phyloP scores from a whole-genome alignment of 805 yeast genomes.

The Pichia manshurica region DNA sequence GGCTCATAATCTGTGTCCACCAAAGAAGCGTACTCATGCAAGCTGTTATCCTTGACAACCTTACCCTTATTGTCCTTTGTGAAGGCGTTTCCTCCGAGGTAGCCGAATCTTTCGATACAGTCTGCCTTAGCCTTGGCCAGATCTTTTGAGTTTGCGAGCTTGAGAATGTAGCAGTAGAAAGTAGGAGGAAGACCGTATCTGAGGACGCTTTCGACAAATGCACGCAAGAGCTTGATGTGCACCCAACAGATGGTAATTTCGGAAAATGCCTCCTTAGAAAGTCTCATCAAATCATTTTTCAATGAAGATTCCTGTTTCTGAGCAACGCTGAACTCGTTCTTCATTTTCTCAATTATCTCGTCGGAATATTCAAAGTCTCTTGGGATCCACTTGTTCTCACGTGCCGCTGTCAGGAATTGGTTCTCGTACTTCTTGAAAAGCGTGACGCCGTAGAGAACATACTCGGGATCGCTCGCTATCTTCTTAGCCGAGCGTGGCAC shows the following conservation, averaged over 20 bases:
- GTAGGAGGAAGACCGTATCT: slow-evolving; percentile 97
- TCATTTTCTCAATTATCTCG: slow-evolving; percentile 61
- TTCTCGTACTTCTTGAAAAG: slow-evolving; percentile 75
- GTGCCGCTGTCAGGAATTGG: slow-evolving; percentile 61
- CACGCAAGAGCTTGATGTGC: slow-evolving; percentile 81
- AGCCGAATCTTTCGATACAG: slow-evolving; percentile 72
- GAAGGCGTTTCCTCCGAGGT: slow-evolving; percentile 87
- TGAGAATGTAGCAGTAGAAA: slow-evolving; percentile 52
- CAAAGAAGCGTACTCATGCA: slow-evolving; percentile 83
- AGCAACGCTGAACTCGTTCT: slow-evolving; percentile 74
- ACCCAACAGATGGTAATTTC: slow-evolving; percentile 84
- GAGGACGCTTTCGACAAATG: slow-evolving; percentile 87
- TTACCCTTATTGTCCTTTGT: slow-evolving; percentile 60
- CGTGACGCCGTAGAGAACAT: slow-evolving; percentile 66
- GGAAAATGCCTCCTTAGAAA: slow-evolving; percentile 83
- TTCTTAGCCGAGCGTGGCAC: slow-evolving; percentile 84
- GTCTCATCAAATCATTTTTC: slow-evolving; percentile 71
- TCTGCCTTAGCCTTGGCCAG: slow-evolving; percentile 59
- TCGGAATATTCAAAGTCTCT: slow-evolving; percentile 88
- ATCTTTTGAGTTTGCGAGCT: slow-evolving; percentile 33
- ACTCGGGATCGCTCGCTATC: slow-evolving; percentile 71
- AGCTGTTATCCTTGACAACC: slow-evolving; percentile 49
- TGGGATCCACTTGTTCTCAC: slow-evolving; percentile 88
- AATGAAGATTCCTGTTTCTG: slow-evolving; percentile 66
- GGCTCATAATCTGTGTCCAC: slow-evolving; percentile 97